These are phyloP conservation scores for Cladosporium sp. DNA, from an alignment of 2,329 filamentous ascomycete species.

Conservation along the genomic window DNA sequence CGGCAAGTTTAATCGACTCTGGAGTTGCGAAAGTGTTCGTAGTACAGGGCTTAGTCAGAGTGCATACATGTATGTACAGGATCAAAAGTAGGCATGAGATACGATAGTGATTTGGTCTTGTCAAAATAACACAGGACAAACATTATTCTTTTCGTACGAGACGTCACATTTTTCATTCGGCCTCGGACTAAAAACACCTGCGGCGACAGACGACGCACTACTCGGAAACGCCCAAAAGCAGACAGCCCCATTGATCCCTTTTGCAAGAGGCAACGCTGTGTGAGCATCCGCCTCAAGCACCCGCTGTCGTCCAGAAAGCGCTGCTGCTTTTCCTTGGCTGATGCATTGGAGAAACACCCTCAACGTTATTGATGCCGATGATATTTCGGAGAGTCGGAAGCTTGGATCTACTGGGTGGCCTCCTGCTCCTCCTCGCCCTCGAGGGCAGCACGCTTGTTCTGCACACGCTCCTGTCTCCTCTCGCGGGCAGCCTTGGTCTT, in stretches of 20 bases:
- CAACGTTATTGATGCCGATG: slow-evolving; percentile 12
- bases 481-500: slow-evolving; percentile 99
- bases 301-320: slow-evolving; percentile 11
- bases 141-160: slow-evolving; percentile 12
- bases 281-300: slow-evolving; percentile 13
- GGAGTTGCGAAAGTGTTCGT: no score
- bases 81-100: no score
- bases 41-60: no score
- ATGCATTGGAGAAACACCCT: slow-evolving; percentile 12
- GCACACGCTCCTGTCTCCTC: slow-evolving; percentile 89
- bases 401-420: slow-evolving; percentile 23
- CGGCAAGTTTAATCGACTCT: no score
- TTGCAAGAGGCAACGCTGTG: slow-evolving; percentile 11
- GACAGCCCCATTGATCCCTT: slow-evolving; percentile 10
- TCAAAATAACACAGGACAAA: neutral
- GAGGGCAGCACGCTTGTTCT: slow-evolving; percentile 85
- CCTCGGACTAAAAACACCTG: slow-evolving; percentile 11
- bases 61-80: no score
- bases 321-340: slow-evolving; percentile 14
- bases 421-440: slow-evolving; percentile 59
- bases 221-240: slow-evolving; percentile 12
- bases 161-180: slow-evolving; percentile 11
- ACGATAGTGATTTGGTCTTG: no score
- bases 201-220: slow-evolving; percentile 11
- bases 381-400: slow-evolving; percentile 7